Conservation (phyloP, 441 rosid genomes). For the Dalechampia spathulata region DNA sequence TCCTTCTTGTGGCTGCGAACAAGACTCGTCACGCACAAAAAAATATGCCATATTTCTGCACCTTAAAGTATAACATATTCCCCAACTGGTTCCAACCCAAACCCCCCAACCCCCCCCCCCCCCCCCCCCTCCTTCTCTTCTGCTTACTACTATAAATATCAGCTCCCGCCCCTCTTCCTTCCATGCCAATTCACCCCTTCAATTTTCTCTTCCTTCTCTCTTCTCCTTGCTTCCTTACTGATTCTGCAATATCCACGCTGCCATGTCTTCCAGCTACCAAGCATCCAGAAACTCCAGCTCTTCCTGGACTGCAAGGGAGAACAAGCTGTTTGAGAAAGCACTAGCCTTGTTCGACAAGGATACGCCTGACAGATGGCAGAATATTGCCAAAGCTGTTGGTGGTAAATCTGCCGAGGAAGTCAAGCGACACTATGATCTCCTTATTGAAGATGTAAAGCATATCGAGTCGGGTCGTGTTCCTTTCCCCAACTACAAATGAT, state of each 20-base stretch:
- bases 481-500: conserved; percentile 48
- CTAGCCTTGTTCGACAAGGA: conserved; percentile 54
- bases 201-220: background rate
- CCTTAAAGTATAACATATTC: conserved; percentile 14
- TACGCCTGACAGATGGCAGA: conserved; percentile 63
- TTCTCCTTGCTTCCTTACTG: background rate
- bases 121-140: background rate
- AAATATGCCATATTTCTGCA: background rate
- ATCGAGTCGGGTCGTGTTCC: conserved; percentile 88
- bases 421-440: conserved; percentile 59
- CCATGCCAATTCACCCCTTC: background rate
- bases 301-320: conserved; percentile 66
- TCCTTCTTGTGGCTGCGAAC: conserved; percentile 20
- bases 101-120: background rate
- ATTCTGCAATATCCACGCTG: no score
- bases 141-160: conserved; percentile 7
- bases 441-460: conserved; percentile 58
- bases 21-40: conserved; percentile 25
- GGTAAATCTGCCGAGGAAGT: conserved; percentile 72
- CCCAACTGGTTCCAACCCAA: conserved; percentile 24
- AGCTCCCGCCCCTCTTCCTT: no score
- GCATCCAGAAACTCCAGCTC: conserved; percentile 25
- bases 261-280: conserved; percentile 30
- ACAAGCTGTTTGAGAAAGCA: conserved; percentile 83
- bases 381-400: conserved; percentile 58